phyloP scores from a whole-genome alignment of 768 basidiomycete genomes.

The Russula foetens region DNA sequence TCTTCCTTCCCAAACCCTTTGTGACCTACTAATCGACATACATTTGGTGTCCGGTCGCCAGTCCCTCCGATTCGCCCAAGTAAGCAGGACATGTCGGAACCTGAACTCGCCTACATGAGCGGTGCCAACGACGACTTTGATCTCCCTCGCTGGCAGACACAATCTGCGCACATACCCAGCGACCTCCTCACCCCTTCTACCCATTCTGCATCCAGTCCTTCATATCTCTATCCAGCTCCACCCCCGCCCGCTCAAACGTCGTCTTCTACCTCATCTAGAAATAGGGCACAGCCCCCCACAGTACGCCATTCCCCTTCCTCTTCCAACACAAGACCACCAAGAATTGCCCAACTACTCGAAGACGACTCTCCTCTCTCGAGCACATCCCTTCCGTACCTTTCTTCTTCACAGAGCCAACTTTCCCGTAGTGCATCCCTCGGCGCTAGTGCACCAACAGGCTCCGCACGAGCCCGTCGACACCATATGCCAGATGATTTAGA shows the following conservation, averaged over 20 bases:
- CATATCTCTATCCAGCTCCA: constrained; percentile 43
- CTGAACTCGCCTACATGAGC: constrained; percentile 66
- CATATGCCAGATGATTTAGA: constrained; percentile 67
- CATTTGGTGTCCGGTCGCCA: constrained; percentile 11
- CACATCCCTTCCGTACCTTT: constrained; percentile 41
- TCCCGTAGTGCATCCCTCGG: constrained; percentile 60
- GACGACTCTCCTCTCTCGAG: constrained; percentile 38
- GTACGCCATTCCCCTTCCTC: constrained; percentile 40
- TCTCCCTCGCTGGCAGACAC: constrained; percentile 49
- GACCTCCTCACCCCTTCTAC: constrained; percentile 49
- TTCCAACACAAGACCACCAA: constrained; percentile 43
- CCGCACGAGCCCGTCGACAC: constrained; percentile 51
- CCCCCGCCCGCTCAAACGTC: constrained; percentile 46
- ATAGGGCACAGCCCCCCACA: constrained; percentile 40
- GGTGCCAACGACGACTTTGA: constrained; percentile 79
- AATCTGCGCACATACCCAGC: constrained; percentile 27
- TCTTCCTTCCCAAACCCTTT: not conserved
- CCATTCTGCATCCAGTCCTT: constrained; percentile 38
- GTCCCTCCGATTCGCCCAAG: constrained; percentile 7
- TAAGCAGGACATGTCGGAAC: constrained; percentile 53
- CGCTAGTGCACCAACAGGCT: constrained; percentile 30
- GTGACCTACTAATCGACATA: constrained; percentile 1
- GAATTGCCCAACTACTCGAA: constrained; percentile 59
- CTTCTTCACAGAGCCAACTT: constrained; percentile 45
- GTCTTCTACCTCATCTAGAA: constrained; percentile 27